Evolutionary conservation across 2,329 filamentous ascomycete genomes (phyloP).

Genomic region (Septoria petroselini): DNA sequence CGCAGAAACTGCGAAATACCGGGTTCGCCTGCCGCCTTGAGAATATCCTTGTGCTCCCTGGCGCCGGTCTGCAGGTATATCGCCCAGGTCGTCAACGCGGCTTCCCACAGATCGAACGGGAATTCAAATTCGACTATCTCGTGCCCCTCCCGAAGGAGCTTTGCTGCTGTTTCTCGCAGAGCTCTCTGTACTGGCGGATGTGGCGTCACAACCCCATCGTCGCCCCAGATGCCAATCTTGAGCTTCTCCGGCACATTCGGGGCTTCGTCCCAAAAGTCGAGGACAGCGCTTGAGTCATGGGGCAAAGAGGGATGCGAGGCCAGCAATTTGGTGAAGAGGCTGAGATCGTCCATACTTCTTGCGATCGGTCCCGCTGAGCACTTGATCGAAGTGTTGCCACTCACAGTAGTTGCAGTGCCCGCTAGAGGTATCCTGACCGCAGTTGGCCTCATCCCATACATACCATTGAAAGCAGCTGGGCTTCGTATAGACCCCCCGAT

Average conservation of each 20-base stretch:
- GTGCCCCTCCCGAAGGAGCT: slow-evolving; percentile 50
- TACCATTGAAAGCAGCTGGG: slow-evolving; percentile 45
- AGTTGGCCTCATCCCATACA: slow-evolving; percentile 48
- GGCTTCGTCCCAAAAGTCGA: slow-evolving; percentile 51
- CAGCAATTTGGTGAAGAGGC: slow-evolving; percentile 41
- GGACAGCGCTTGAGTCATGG: slow-evolving; percentile 53
- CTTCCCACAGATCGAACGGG: slow-evolving; percentile 20
- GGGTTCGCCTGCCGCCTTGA: slow-evolving; percentile 13
- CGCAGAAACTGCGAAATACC: slow-evolving; percentile 14
- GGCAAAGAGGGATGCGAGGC: slow-evolving; percentile 54
- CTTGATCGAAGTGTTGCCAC: slow-evolving; percentile 46
- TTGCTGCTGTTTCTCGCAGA: slow-evolving; percentile 52
- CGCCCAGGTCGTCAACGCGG: slow-evolving; percentile 16
- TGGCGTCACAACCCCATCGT: slow-evolving; percentile 57
- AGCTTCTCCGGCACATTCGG: slow-evolving; percentile 37
- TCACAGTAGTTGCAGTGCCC: slow-evolving; percentile 42
- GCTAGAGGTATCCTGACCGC: slow-evolving; percentile 43
- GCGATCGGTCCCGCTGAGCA: slow-evolving; percentile 56
- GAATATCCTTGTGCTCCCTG: slow-evolving; percentile 6
- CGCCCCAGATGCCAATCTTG: slow-evolving; percentile 56
- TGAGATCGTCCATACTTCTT: slow-evolving; percentile 50
- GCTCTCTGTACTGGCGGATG: slow-evolving; percentile 58
- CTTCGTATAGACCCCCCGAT: slow-evolving; percentile 50
- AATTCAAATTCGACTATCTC: slow-evolving; percentile 50
- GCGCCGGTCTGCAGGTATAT: slow-evolving; percentile 21